Conservation (phyloP, 306 rosid genomes). For the Sicyos baderoa region DNA sequence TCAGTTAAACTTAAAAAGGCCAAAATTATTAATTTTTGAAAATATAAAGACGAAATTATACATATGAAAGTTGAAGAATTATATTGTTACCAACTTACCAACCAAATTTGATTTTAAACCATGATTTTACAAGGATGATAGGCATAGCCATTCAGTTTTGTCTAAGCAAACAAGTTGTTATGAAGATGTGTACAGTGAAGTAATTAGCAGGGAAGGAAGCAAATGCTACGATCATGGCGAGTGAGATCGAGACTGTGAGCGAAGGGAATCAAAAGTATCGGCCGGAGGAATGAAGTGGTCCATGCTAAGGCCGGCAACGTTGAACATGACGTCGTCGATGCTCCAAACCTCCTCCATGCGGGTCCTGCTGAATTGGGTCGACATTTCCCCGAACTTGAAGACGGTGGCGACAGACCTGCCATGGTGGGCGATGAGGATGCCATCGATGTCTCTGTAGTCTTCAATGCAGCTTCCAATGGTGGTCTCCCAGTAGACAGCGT, state of each 20-base stretch:
- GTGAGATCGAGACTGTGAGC: not conserved
- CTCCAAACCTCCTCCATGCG: conserved; percentile 90
- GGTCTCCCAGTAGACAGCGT: conserved; percentile 85
- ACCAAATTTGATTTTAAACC: too few relatives aligned
- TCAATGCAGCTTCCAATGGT: conserved; percentile 87
- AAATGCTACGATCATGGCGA: not conserved
- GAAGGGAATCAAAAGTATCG: conserved; percentile 36
- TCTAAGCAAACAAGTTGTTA: not conserved
- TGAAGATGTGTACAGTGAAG: not conserved
- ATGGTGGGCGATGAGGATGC: conserved; percentile 67
- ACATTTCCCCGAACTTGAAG: conserved; percentile 66
- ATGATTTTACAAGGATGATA: too few relatives aligned
- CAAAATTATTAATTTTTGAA: too few relatives aligned
- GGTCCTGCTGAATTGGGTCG: conserved; percentile 73
- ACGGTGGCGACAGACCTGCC: conserved; percentile 87
- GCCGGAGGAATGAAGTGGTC: conserved; percentile 91
- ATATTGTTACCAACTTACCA: too few relatives aligned
- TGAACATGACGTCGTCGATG: conserved; percentile 82
- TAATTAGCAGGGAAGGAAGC: not conserved
- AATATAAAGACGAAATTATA: too few relatives aligned
- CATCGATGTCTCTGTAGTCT: conserved; percentile 74
- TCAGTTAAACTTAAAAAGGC: too few relatives aligned
- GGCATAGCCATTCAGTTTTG: too few relatives aligned
- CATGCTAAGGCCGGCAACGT: conserved; percentile 80
- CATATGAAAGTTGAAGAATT: too few relatives aligned